Conservation (phyloP, 495 filamentous ascomycete genomes). For the Aspergillus carlsbadensis region DNA sequence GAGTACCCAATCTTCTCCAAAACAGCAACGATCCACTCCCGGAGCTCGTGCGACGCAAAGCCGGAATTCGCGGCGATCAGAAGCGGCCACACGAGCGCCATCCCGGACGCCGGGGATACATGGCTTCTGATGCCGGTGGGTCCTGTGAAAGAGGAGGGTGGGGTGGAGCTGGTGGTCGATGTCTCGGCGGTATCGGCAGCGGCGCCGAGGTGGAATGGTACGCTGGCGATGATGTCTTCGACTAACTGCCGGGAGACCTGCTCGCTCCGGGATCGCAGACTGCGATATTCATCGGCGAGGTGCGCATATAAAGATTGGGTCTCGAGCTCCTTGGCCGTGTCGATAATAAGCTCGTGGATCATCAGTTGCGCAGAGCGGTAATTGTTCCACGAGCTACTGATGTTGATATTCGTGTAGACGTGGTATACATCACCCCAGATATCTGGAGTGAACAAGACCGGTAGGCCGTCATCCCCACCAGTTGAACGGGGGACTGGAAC, state of each 20-base stretch:
- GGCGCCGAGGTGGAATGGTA: conserved; percentile 31
- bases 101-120: neutral
- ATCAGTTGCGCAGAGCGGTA: conserved; percentile 55
- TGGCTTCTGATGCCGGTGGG: neutral
- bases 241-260: conserved; percentile 24
- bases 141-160: too few species aligned
- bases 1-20: conserved; percentile 18
- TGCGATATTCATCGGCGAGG: neutral
- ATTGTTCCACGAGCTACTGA: conserved; percentile 56
- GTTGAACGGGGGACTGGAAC: too few species aligned
- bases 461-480: too few species aligned
- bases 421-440: conserved; percentile 52
- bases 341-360: conserved; percentile 29
- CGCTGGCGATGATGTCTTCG: conserved; percentile 33
- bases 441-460: conserved; percentile 2
- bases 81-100: conserved; percentile 27
- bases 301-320: neutral
- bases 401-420: conserved; percentile 51
- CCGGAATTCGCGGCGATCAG: conserved; percentile 17
- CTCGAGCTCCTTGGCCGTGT: neutral
- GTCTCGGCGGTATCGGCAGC: neutral
- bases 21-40: conserved; percentile 10
- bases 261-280: conserved; percentile 9
- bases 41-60: conserved; percentile 1
- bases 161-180: too few species aligned